These are phyloP conservation scores for Gossypium raimondii DNA, from an alignment of 345 rosid species.

Conservation along the genomic window DNA sequence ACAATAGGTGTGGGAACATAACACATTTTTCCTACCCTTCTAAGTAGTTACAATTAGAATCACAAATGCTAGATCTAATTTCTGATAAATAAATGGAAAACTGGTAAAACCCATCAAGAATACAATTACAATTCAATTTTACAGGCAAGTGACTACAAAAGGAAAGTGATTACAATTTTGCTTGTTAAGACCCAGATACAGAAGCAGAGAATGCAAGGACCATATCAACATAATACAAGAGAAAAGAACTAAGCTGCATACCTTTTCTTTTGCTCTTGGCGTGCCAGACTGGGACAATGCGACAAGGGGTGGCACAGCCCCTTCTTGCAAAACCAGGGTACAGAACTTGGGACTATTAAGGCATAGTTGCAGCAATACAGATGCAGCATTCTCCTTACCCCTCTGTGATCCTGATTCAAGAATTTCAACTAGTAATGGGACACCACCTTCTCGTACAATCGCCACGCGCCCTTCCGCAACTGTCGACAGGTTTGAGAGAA, in stretches of 20 bases:
- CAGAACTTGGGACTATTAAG: conserved; percentile 76
- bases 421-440: conserved; percentile 71
- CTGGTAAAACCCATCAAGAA: neutral
- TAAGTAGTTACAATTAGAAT: neutral
- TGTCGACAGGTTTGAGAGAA: conserved; percentile 80
- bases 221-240: neutral
- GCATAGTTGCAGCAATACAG: conserved; percentile 79
- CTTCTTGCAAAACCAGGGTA: conserved; percentile 88
- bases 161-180: neutral
- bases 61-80: neutral
- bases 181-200: neutral
- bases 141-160: conserved; percentile 3
- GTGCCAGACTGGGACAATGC: conserved; percentile 91
- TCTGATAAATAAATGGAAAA: neutral
- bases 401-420: conserved; percentile 87
- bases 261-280: conserved; percentile 96
- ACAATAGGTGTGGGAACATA: neutral
- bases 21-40: neutral
- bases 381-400: conserved; percentile 92
- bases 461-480: conserved; percentile 75
- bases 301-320: conserved; percentile 96
- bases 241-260: conserved; percentile 22
- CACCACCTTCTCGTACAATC: conserved; percentile 71
- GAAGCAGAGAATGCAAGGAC: neutral
- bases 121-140: neutral